Evolutionary conservation across 1,139 yeast species (phyloP).

Genomic region (Spencermartinsiella ligniputridi): DNA sequence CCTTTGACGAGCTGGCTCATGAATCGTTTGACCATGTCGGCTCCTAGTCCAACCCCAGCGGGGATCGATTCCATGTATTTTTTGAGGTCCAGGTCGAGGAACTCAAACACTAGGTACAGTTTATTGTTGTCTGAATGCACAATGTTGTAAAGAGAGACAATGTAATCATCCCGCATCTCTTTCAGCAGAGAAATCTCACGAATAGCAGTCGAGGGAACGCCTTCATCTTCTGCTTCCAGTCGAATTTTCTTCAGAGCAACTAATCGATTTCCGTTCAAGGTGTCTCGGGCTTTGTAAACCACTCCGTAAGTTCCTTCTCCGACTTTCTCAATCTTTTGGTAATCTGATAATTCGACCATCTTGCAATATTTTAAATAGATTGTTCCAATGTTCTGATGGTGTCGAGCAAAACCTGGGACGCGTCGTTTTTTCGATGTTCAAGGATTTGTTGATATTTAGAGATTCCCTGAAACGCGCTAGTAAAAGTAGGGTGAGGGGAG

Average conservation of each 20-base stretch:
- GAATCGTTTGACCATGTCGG: slow-evolving; percentile 85
- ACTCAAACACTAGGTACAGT: slow-evolving; percentile 88
- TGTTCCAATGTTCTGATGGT: not conserved
- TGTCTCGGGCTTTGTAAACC: slow-evolving; percentile 91
- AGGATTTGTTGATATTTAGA: too few species aligned
- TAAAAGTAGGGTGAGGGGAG: too few species aligned
- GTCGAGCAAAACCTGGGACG: too few species aligned
- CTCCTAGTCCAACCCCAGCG: slow-evolving; percentile 83
- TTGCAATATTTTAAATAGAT: too few species aligned
- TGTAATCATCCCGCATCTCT: slow-evolving; percentile 89
- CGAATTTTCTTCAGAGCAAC: slow-evolving; percentile 95
- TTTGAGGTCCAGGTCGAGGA: slow-evolving; percentile 87
- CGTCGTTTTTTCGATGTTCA: too few species aligned
- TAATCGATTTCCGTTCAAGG: slow-evolving; percentile 80
- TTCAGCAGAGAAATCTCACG: slow-evolving; percentile 91
- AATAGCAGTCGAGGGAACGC: slow-evolving; percentile 97
- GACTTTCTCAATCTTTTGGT: slow-evolving; percentile 89
- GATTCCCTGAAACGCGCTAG: too few species aligned
- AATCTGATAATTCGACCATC: slow-evolving; percentile 86
- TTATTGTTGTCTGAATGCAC: slow-evolving; percentile 97
- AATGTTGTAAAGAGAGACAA: slow-evolving; percentile 85
- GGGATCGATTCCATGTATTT: slow-evolving; percentile 97
- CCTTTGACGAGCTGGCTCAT: slow-evolving; percentile 93
- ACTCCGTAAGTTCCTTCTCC: slow-evolving; percentile 99
- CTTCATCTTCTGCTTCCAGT: slow-evolving; percentile 95